A percentile compares a stretch with the other conserved stretches of the same genome.
Conservation (phyloP, 192 early-diverging fungal species). For the Rhizophagus sp. region DNA sequence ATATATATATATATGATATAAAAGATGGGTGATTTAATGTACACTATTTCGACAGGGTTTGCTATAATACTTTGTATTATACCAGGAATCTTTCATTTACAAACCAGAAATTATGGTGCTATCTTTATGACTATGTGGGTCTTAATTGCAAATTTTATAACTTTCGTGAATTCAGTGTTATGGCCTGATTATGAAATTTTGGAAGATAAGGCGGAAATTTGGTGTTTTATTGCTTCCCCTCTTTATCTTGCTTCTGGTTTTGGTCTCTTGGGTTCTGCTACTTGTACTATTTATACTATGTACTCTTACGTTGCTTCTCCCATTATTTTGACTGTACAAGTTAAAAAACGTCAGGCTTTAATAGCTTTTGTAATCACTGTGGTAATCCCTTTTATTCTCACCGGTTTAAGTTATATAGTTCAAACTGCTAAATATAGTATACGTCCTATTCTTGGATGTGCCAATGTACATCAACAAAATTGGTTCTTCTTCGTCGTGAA, state of each 20-base stretch:
- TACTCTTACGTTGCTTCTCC: slow-evolving; percentile 1
- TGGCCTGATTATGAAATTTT: neutral
- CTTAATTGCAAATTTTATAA: neutral
- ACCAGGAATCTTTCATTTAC: slow-evolving; percentile 14
- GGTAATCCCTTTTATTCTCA: neutral
- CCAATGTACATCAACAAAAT: neutral
- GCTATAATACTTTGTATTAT: neutral
- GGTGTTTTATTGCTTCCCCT: slow-evolving; percentile 1
- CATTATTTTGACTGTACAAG: neutral
- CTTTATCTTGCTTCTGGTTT: neutral
- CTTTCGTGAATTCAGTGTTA: slow-evolving; percentile 5
- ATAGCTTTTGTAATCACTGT: neutral
- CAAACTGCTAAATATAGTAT: slow-evolving; percentile 7
- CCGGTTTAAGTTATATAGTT: neutral
- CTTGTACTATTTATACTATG: slow-evolving; percentile 18
- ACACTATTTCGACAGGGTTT: neutral
- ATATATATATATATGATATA: neutral
- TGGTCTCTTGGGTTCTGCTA: neutral
- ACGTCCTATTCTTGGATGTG: slow-evolving; percentile 19
- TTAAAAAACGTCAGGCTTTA: neutral
- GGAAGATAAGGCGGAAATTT: neutral
- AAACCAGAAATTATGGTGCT: slow-evolving; percentile 15
- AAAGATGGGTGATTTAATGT: slow-evolving; percentile 15
- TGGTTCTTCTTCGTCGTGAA: neutral
- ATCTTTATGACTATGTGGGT: slow-evolving; percentile 26